A percentile compares a stretch with the other conserved stretches of the same genome.
phyloP scores from a whole-genome alignment of 2,329 filamentous ascomycete genomes.

The Talaromyces sp. region DNA sequence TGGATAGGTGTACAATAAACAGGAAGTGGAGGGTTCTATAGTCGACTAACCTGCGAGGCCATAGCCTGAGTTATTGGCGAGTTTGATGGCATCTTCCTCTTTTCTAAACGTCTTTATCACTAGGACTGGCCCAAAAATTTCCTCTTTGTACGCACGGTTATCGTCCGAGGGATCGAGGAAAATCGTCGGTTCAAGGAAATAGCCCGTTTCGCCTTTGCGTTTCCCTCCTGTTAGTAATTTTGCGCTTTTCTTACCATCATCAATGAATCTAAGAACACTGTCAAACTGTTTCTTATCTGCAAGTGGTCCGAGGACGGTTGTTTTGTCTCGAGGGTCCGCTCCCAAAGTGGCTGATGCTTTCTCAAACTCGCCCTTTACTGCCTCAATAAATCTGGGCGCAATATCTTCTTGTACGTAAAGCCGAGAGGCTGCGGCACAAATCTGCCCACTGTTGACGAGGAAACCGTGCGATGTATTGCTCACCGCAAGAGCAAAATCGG shows the following conservation, averaged over 20 bases:
- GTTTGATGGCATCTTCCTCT: slow-evolving; percentile 16
- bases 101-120: slow-evolving; percentile 12
- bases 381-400: slow-evolving; percentile 13
- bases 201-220: slow-evolving; percentile 4
- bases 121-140: slow-evolving; percentile 16
- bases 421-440: slow-evolving; percentile 19
- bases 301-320: slow-evolving; percentile 10
- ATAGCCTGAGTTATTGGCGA: slow-evolving; percentile 16
- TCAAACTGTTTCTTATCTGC: slow-evolving; percentile 12
- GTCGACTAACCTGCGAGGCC: slow-evolving; percentile 12
- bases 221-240: slow-evolving; percentile 3
- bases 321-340: slow-evolving; percentile 5
- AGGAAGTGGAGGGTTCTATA: too few relatives aligned
- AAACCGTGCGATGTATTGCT: slow-evolving; percentile 12
- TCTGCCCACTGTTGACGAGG: slow-evolving; percentile 18
- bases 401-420: slow-evolving; percentile 20
- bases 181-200: slow-evolving; percentile 14
- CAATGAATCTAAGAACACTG: slow-evolving; percentile 11
- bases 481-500: slow-evolving; percentile 23
- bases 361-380: slow-evolving; percentile 11
- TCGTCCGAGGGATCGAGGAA: slow-evolving; percentile 2
- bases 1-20: too few relatives aligned
- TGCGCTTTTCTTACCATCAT: slow-evolving; percentile 14
- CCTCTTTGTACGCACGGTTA: slow-evolving; percentile 7
- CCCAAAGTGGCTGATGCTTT: slow-evolving; percentile 1